Evolutionary conservation across 495 filamentous ascomycete species (phyloP).

Genomic region (Tirmania nivea): DNA sequence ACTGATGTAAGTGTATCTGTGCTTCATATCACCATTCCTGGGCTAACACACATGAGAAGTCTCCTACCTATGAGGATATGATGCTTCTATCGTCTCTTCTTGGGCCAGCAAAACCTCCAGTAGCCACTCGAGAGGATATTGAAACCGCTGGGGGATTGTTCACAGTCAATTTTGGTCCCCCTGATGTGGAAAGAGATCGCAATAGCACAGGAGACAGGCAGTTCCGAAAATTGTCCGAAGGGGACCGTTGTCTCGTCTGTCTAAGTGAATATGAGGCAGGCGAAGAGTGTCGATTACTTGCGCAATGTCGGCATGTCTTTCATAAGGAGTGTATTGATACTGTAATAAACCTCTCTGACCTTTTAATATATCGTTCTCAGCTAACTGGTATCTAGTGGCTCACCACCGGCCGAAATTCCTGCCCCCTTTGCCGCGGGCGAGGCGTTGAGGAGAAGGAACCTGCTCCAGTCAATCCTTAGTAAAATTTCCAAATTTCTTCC

Average conservation of each 20-base stretch:
- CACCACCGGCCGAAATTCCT: constrained; percentile 59
- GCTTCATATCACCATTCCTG: constrained; percentile 1
- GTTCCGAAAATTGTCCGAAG: constrained; percentile 26
- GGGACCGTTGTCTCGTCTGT: constrained; percentile 49
- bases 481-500: no score
- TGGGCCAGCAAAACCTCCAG: constrained; percentile 53
- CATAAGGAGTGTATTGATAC: constrained; percentile 58
- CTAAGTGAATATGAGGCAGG: constrained; percentile 45
- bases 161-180: constrained; percentile 15
- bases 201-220: constrained; percentile 21
- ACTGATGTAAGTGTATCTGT: constrained; percentile 36
- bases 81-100: constrained; percentile 48
- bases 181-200: constrained; percentile 25
- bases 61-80: constrained; percentile 65
- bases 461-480: no score
- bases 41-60: constrained; percentile 21
- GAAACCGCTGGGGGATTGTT: constrained; percentile 40
- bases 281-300: constrained; percentile 40
- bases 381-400: constrained; percentile 37
- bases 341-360: constrained; percentile 25
- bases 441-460: constrained; percentile 36
- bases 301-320: constrained; percentile 48
- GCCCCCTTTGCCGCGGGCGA: constrained; percentile 49
- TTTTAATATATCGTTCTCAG: background rate
- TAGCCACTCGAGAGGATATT: constrained; percentile 45